Base-by-base conservation (phyloP, 2,329 filamentous ascomycete species). In the Monosporascus sp. region DNA sequence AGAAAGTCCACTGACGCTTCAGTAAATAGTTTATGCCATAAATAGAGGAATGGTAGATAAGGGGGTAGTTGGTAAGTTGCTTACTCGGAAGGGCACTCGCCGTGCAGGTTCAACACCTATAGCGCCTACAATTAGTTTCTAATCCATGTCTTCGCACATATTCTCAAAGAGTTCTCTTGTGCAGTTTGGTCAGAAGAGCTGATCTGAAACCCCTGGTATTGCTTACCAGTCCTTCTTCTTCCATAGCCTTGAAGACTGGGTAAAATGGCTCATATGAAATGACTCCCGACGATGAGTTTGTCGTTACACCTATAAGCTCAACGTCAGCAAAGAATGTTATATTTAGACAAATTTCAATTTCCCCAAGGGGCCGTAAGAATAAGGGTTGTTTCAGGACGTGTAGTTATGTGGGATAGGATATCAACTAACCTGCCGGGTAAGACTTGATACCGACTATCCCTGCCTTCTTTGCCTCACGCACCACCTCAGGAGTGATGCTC, bases 221-320 rank as follows among this genome's bases (percentile, higher is more conserved):
- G 25, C 42, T 46, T 15, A 46, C 74, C 65, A 88, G 74, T 60
- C 81, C 77, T 59, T 84, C 77, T 27, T 77, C 70, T 61, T 88
- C 79, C 84, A 88, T 88, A 61, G 83, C 83, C 27, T 73, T 78
- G 64, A 88, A 87, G 38, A 88, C 81, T 5, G 77, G 77, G 62
- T 80, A 81, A 69, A 81, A 83, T 46, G 69, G 62, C 54, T 74
- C 73, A 61, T 81, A 81, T 53, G 74, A 74, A 44, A 80, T 68
- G 31, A 82, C 78, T 38, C 79, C 79, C 9, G 74, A 74, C 20
- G 64, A 60, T n/a, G 65, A 68, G 53, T 68, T 68, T 20, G 67
- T 69, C 17, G 65, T 69, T 7, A 69, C 56, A 8, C 64, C 64
- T 46, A 24, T 14, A 46, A 31, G 8, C 22, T 15, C n/a, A 46